Evolutionary conservation across 371 early-diverging fungal species (phyloP).

Genomic region (Encephalitozoon hellem): DNA sequence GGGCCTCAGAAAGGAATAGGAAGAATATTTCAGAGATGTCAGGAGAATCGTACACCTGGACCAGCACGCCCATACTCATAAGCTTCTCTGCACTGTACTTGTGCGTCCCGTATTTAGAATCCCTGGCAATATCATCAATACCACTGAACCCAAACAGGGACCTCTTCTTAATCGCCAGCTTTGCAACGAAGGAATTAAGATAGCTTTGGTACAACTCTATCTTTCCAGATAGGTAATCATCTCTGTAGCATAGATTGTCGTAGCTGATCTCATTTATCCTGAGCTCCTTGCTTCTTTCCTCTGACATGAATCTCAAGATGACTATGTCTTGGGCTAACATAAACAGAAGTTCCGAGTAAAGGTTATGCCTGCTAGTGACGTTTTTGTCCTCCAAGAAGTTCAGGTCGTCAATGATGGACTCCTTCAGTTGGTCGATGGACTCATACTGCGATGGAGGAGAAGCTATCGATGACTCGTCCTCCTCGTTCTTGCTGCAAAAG

Average conservation of each 20-base stretch:
- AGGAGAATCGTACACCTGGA: slow-evolving; percentile 36
- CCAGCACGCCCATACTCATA: slow-evolving; percentile 75
- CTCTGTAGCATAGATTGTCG: slow-evolving; percentile 62
- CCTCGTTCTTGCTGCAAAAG: not conserved
- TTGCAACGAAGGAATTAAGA: slow-evolving; percentile 38
- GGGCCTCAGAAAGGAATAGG: slow-evolving; percentile 20
- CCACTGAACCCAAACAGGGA: not conserved
- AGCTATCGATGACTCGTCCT: not conserved
- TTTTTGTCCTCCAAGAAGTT: slow-evolving; percentile 41
- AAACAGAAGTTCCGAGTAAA: slow-evolving; percentile 47
- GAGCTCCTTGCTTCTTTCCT: slow-evolving; percentile 50
- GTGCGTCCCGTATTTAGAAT: slow-evolving; percentile 87
- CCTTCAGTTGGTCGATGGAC: slow-evolving; percentile 5
- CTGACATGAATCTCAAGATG: slow-evolving; percentile 21
- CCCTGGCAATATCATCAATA: slow-evolving; percentile 53
- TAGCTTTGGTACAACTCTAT: slow-evolving; percentile 65
- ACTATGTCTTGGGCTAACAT: slow-evolving; percentile 54
- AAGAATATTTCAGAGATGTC: slow-evolving; percentile 48
- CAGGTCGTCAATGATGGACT: slow-evolving; percentile 39
- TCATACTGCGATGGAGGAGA: not conserved
- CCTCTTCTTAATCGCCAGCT: slow-evolving; percentile 36
- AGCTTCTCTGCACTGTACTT: slow-evolving; percentile 84
- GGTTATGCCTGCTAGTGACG: slow-evolving; percentile 6
- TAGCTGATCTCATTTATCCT: slow-evolving; percentile 52
- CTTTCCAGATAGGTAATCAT: slow-evolving; percentile 68